Base-by-base conservation (phyloP, 1,139 yeast species). In the Taiozyma sp. region DNA sequence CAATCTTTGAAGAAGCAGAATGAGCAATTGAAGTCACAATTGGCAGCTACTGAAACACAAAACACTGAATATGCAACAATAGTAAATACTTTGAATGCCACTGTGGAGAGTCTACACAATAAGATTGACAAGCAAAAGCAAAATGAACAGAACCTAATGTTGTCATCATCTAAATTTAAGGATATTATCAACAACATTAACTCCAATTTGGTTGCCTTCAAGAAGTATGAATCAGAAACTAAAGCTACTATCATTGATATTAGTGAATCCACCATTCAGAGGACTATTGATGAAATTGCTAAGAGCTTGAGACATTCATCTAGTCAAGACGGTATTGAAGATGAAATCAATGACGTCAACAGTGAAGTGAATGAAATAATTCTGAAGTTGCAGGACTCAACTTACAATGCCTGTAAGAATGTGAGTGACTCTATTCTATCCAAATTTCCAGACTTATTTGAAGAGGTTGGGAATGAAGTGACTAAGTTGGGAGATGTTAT, bases 1-100 rank as follows among this genome's bases (percentile, higher is more conserved):
- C 76, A 72, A 29, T 61, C 65, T 7, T 51, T 74, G 34, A 62
- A 60, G 32, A 63, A 66, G 38, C 75, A 74, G 53, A 67, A 69
- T 51, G 59, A 52, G 51, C 62, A 48, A 63, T 63, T 59, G 57
- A 70, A 55, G 57, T 59, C 57, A 51, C 70, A 58, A 56, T 59
- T 49, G 2, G 50, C 54, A 8, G 60, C 57, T 10, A 49, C 54
- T 49, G 67, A 58, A 60, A 58, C 57, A 40, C 66, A 49, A 54
- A 61, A 57, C 62, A 66, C 54, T 55, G 55, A 69, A 59, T 59
- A 64, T 54, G 55, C 53, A 61, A 58, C 68, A 54, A 55, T 52
- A 42, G 57, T 71, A 8, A 58, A 63, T 42, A 61, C 67, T 8
- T 52, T 66, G 52, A 62, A 63, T 51, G 53, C 63, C 13, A 59